Evolutionary conservation across 108 stramenopile genomes (phyloP), one percentile per base, ranked within the genome.

Genomic region (Pseudonitzschia pungens): DNA sequence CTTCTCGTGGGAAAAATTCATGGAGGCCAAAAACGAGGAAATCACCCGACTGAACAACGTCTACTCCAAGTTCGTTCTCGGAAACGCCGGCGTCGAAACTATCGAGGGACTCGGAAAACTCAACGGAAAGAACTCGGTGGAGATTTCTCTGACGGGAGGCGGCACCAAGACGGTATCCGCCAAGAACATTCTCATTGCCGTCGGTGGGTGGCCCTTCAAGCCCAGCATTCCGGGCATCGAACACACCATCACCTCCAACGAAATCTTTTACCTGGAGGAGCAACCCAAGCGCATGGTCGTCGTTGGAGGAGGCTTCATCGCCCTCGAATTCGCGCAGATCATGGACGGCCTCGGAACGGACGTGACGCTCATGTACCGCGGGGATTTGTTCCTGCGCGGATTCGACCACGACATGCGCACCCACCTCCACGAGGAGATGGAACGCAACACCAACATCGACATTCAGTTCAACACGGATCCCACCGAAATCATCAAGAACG

Each of bases 231-330:
- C 92, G 0, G 94, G 94, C 2, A 82, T 81, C 64, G 95, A 96
- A 73, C 90, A 89, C 60, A 76, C 86, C 74, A 92, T 96, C 65
- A 82, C 87, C 14, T 89, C 87, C 70, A 89, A 96, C 75, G 90
- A 90, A 48, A 91, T 96, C 50, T 96, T 96, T 53, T 91, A 91
- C 48, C 57, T 94, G 68, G 69, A 84, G 73, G 86, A 89, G 73
- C 92, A 92, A 75, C 95, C 95, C 59, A 86, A 83, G 57, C 72
- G 82, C 33, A 86, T 92, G 32, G 91, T 93, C 10, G 80, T 96
- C 43, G 91, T 97, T 18, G 97, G 97, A 40, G 95, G 92, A 14
- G 97, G 97, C 0, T 96, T 92, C 77, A 97, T 97, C 71, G 97
- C 93, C 11, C 81, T 90, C 11, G 97, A 97, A 85, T 89, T 96